Evolutionary conservation across 2,329 filamentous ascomycete genomes (phyloP).

Genomic region (Nemania sp.): DNA sequence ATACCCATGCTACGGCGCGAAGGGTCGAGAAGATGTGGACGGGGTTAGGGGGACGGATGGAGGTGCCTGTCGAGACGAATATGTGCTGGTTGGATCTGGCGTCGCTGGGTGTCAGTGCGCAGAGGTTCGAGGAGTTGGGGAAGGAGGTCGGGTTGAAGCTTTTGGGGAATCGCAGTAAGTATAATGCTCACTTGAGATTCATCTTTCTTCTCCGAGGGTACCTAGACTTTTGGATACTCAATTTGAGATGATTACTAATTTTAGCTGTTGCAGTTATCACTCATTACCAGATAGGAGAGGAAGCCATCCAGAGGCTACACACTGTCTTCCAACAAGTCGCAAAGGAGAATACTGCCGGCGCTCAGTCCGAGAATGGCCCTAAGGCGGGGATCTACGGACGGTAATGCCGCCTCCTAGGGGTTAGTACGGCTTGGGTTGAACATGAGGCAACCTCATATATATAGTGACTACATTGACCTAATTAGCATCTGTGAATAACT

Average conservation of each 20-base stretch:
- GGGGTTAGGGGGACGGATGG: conserved; percentile 60
- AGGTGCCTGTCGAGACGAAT: conserved; percentile 68
- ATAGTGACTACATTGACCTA: neutral
- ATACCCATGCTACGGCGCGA: conserved; percentile 62
- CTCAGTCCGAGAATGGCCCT: neutral
- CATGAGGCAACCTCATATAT: neutral
- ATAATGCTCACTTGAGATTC: too few relatives aligned
- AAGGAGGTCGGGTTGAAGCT: conserved; percentile 35
- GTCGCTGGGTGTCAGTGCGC: conserved; percentile 30
- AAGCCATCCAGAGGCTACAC: conserved; percentile 54
- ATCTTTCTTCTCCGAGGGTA: neutral
- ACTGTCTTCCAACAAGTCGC: conserved; percentile 47
- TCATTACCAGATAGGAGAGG: conserved; percentile 57
- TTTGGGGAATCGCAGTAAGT: conserved; percentile 29
- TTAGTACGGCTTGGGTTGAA: neutral
- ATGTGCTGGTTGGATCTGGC: conserved; percentile 70
- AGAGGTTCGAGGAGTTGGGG: conserved; percentile 34
- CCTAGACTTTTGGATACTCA: neutral
- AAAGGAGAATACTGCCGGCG: conserved; percentile 42
- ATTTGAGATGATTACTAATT: neutral
- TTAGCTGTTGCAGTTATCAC: conserved; percentile 35
- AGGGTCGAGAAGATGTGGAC: conserved; percentile 66
- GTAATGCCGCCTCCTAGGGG: neutral
- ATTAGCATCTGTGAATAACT: conserved; percentile 1
- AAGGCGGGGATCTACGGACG: conserved; percentile 28